Percentiles rank a stretch among this genome's conserved stretches.
These are phyloP conservation scores for Tylopilus sp. DNA, from an alignment of 1,284 basidiomycete genomes.

Conservation along the genomic window DNA sequence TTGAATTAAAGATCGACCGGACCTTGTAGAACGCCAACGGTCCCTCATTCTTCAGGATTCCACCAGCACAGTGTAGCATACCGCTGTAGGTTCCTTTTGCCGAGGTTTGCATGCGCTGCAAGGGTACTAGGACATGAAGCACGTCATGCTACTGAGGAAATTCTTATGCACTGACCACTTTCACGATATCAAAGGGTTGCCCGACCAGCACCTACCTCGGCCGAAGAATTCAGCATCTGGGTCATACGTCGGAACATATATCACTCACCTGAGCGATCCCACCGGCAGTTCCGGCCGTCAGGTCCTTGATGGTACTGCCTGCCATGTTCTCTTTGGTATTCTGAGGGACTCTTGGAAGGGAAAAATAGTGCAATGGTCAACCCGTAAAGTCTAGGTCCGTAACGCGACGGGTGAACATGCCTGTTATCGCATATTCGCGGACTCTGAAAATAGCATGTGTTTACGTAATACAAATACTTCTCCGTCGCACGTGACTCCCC, in stretches of 20 bases:
- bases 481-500: conserved; percentile 19
- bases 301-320: conserved; percentile 64
- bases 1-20: conserved; percentile 9
- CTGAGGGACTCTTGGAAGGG: not conserved
- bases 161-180: conserved; percentile 65
- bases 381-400: not conserved
- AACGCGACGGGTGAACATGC: conserved; percentile 1
- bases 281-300: conserved; percentile 83
- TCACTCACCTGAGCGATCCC: conserved; percentile 79
- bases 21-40: conserved; percentile 97
- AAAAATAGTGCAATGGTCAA: not conserved
- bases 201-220: conserved; percentile 76
- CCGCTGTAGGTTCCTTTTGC: conserved; percentile 85
- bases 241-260: not conserved
- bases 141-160: not conserved
- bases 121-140: conserved; percentile 6
- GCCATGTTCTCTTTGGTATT: conserved; percentile 39
- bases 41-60: conserved; percentile 89
- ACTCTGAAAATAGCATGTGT: conserved; percentile 3
- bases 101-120: conserved; percentile 87
- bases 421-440: conserved; percentile 23
- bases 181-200: conserved; percentile 96
- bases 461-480: conserved; percentile 13
- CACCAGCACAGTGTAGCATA: conserved; percentile 86
- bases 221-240: conserved; percentile 10